Conservation (phyloP, 306 rosid genomes). For the Hippophae rhamnoides region DNA sequence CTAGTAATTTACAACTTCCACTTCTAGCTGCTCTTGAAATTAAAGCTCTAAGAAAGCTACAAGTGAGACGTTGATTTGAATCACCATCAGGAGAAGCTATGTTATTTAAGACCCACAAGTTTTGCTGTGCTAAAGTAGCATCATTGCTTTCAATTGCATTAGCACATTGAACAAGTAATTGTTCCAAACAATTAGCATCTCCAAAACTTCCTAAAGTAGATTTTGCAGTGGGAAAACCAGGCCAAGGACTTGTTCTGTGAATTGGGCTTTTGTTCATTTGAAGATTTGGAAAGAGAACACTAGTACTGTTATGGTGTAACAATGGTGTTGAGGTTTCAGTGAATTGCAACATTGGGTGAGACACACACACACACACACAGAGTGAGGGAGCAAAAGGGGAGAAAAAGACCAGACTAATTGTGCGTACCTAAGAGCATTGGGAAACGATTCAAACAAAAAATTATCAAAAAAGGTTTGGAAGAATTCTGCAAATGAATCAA, state of each 20-base stretch:
- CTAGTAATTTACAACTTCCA: conserved; percentile 53
- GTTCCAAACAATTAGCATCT: conserved; percentile 86
- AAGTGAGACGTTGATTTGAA: conserved; percentile 72
- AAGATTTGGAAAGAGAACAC: conserved; percentile 27
- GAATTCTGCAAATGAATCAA: conserved; percentile 29
- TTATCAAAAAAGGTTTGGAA: conserved; percentile 1
- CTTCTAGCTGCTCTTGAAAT: conserved; percentile 51
- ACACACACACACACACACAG: not conserved
- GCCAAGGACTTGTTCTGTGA: conserved; percentile 50
- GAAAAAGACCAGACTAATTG: conserved; percentile 59
- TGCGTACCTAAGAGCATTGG: conserved; percentile 29
- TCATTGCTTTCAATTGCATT: conserved; percentile 79
- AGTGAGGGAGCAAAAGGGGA: conserved; percentile 16
- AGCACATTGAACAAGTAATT: conserved; percentile 76
- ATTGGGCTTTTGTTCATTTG: conserved; percentile 55
- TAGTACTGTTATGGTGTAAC: conserved; percentile 36
- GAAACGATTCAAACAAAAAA: conserved; percentile 27
- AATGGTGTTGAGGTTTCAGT: conserved; percentile 28
- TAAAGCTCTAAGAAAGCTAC: conserved; percentile 73
- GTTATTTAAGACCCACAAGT: conserved; percentile 90
- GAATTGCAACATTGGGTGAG: conserved; percentile 53
- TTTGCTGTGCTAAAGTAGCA: conserved; percentile 75
- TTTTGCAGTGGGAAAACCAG: conserved; percentile 61
- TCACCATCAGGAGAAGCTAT: conserved; percentile 83
- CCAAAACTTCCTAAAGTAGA: conserved; percentile 38